Evolutionary conservation across 2,329 filamentous ascomycete species (phyloP), one percentile per base, ranked within the genome.

Genomic region (Ilyonectria destructans): DNA sequence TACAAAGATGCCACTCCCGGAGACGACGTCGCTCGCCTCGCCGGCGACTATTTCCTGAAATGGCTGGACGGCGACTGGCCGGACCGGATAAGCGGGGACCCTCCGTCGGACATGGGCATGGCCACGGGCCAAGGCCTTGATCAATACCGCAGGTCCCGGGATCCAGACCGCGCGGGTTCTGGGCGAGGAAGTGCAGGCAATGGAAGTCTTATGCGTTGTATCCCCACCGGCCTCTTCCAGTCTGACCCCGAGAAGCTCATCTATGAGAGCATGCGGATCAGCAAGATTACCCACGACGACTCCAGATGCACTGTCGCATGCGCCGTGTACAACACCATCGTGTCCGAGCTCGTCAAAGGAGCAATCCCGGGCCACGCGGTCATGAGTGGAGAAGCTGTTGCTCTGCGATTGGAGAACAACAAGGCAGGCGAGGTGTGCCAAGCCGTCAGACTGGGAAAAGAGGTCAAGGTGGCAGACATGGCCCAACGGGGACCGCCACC

Each of bases 171-270:
- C 0, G 77, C 78, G 0, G 84, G 84, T 4, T 82, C 82, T 0
- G 85, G 84, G 0, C 54, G 69, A 2, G 82, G 80, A 3, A 71
- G 70, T 7, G 81, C 82, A 1, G 85, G 85, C 15, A 86, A 86
- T 60, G 84, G 85, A 5, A 83, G 81, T 40, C 70, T 86, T 67
- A 86, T 86, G 85, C 78, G 85, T 4, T 86, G 85, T 67, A 77
- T 86, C 1, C 80, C 85, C 0, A 86, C 83, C 0, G 84, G 76
- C 0, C 70, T 85, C 15, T 85, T 86, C 58, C 77, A 78, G 33
- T 21, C 15, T 0, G 77, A 80, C 12, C 58, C 56, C 2, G 70
- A 75, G 1, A 74, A 65, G 29, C 21, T 80, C 6, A 55, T 81
- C 4, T 48, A 52, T 1, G 80, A 84, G 56, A 80, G 79, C 51